These are phyloP conservation scores for Phytophthora idaei DNA, from an alignment of 352 stramenopile genomes.

Conservation along the genomic window DNA sequence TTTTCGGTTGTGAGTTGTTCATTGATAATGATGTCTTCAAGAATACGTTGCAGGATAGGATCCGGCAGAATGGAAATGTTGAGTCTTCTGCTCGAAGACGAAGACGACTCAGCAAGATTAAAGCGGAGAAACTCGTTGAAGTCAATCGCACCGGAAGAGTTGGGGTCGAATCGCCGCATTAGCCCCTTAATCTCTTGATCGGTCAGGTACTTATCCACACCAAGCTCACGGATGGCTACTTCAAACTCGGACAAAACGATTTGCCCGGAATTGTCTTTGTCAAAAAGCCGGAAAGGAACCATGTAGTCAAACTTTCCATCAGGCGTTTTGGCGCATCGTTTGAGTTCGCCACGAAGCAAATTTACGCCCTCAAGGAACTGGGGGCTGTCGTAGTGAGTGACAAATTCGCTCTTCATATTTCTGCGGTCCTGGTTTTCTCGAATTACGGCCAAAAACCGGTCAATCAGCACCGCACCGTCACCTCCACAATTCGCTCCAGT, in stretches of 20 bases:
- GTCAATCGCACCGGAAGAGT: slow-evolving; percentile 66
- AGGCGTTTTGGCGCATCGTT: slow-evolving; percentile 77
- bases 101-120: slow-evolving; percentile 69
- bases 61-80: slow-evolving; percentile 30
- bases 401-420: slow-evolving; percentile 88
- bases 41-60: slow-evolving; percentile 45
- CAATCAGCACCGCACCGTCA: slow-evolving; percentile 67
- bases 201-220: slow-evolving; percentile 70
- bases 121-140: slow-evolving; percentile 84
- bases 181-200: slow-evolving; percentile 84
- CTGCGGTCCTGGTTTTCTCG: slow-evolving; percentile 72
- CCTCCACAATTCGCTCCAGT: slow-evolving; percentile 77
- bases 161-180: slow-evolving; percentile 78
- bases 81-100: slow-evolving; percentile 46
- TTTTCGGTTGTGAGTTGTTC: slow-evolving; percentile 55
- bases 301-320: slow-evolving; percentile 80
- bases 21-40: slow-evolving; percentile 54
- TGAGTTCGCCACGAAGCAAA: slow-evolving; percentile 71
- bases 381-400: slow-evolving; percentile 83
- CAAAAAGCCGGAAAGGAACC: slow-evolving; percentile 74
- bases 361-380: slow-evolving; percentile 77
- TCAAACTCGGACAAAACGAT: slow-evolving; percentile 83
- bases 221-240: slow-evolving; percentile 65
- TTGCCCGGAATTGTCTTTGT: slow-evolving; percentile 70
- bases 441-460: slow-evolving; percentile 72